These are phyloP conservation scores for Starmerella bombi DNA, from an alignment of 805 yeast species.

Conservation along the genomic window DNA sequence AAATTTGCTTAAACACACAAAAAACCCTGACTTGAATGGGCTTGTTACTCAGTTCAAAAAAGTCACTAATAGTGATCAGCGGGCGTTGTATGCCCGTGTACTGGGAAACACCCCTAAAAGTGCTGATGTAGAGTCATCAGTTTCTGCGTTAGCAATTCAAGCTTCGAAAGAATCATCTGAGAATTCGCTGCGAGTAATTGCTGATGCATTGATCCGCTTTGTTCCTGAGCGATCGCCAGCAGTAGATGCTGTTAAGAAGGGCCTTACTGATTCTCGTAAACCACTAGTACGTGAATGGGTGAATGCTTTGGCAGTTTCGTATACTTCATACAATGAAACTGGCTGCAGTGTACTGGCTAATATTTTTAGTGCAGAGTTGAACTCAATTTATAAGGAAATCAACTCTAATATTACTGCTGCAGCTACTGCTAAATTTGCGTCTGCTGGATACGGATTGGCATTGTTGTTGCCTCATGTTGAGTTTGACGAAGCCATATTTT, in stretches of 20 bases:
- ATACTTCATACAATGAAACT: background rate
- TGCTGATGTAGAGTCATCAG: conserved; percentile 15
- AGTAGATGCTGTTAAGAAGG: conserved; percentile 33
- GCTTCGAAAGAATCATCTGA: conserved; percentile 70
- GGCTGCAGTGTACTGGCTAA: too few species aligned
- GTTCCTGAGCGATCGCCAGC: conserved; percentile 13
- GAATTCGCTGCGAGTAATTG: conserved; percentile 36
- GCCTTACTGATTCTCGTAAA: conserved; percentile 52
- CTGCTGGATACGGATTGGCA: conserved; percentile 40
- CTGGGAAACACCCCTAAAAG: conserved; percentile 25
- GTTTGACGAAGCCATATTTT: conserved; percentile 11
- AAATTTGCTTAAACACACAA: conserved; percentile 24
- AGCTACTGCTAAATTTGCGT: conserved; percentile 28
- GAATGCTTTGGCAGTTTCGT: conserved; percentile 27
- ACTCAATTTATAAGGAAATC: conserved; percentile 11
- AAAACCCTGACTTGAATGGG: conserved; percentile 37
- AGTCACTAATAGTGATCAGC: conserved; percentile 52
- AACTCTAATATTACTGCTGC: conserved; percentile 14
- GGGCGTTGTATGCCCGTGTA: conserved; percentile 38
- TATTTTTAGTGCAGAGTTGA: conserved; percentile 22
- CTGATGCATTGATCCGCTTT: conserved; percentile 34
- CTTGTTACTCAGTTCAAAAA: conserved; percentile 45
- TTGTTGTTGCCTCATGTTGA: conserved; percentile 17
- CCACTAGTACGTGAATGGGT: conserved; percentile 58
- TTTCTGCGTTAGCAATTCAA: conserved; percentile 38